Conservation (phyloP, 495 filamentous ascomycete genomes). For the Cercophora newfieldiana region DNA sequence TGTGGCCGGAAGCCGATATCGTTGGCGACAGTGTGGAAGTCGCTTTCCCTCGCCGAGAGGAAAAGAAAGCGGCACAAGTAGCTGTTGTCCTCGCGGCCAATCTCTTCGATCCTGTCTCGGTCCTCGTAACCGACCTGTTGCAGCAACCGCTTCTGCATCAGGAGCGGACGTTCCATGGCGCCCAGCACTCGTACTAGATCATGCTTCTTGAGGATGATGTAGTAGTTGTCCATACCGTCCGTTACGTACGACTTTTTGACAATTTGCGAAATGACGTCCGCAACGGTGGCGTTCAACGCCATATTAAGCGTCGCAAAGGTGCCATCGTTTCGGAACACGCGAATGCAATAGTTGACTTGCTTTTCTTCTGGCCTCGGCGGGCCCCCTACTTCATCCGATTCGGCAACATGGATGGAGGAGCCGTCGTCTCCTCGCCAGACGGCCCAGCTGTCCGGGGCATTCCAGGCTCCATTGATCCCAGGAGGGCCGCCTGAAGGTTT, state of each 20-base stretch:
- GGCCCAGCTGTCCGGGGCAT: slow-evolving; percentile 91
- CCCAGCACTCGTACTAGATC: slow-evolving; percentile 81
- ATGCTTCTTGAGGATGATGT: slow-evolving; percentile 92
- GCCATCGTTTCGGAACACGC: slow-evolving; percentile 90
- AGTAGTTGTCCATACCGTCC: slow-evolving; percentile 88
- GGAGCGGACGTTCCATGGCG: slow-evolving; percentile 75
- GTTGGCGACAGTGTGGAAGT: slow-evolving; percentile 58
- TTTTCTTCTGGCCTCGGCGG: slow-evolving; percentile 65
- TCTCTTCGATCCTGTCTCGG: slow-evolving; percentile 83
- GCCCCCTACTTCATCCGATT: slow-evolving; percentile 63
- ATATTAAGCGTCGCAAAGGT: slow-evolving; percentile 91
- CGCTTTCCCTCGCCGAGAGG: slow-evolving; percentile 79
- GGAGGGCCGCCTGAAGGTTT: background rate
- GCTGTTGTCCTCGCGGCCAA: slow-evolving; percentile 97
- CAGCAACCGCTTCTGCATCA: slow-evolving; percentile 89
- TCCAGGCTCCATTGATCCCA: slow-evolving; percentile 60
- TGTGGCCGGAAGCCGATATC: slow-evolving; percentile 79
- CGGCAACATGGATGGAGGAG: slow-evolving; percentile 36
- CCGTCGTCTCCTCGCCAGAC: slow-evolving; percentile 70
- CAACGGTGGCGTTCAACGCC: slow-evolving; percentile 75
- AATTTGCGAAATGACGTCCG: slow-evolving; percentile 78
- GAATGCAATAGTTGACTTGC: slow-evolving; percentile 76
- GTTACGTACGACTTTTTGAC: slow-evolving; percentile 89
- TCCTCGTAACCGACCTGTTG: slow-evolving; percentile 78
- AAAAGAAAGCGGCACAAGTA: slow-evolving; percentile 96